Base-by-base conservation (phyloP, 116 monocot genomes). In the Cymodocea nodosa region DNA sequence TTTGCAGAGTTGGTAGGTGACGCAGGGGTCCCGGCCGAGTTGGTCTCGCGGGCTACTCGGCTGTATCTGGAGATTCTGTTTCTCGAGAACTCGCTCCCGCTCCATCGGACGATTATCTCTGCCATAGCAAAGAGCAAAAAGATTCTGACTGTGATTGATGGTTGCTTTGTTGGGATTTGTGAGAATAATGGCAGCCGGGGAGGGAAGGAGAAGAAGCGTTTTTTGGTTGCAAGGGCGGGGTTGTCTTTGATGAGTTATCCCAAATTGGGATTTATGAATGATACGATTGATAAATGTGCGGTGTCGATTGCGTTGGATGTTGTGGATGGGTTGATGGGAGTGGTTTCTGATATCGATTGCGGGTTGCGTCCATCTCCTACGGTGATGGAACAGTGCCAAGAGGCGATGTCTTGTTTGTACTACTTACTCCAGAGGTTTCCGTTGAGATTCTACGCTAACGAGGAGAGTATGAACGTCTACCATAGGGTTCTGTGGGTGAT, bases 371-470 rank as follows among this genome's bases (percentile, higher is more conserved):
- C 89, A 12, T 92, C 99, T 2, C 92, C 99, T 2, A 62, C 72
- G 6, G 82, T 87, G 17, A 92, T 92, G 99, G 99, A 99, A 71
- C 99, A 89, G 65, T 92, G 99, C 79, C 99, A 99, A 54, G 99
- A 99, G 65, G 99, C 92, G 24, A 78, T 99, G 86, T 99, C 99
- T 49, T 99, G 99, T 73, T 73, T 89, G 78, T 99, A 99, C 62
- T 99, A 99, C 77, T 63, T 99, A 73, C 78, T 99, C 48, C 92
- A 99, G 72, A 72, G 75, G 68, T 99, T 80, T 57, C 82, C 99
- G 13, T 65, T 67, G 13, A 81, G 67, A 49, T 92, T 99, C 63
- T 19, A 68, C 23, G 69, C 40, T 24, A 50, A 62, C 6, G 86
- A 71, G 25, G 37, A 68, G 23, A 23, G 37, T 64, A 79, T 60